Evolutionary conservation across 176 grass and related monocot genomes (phyloP).

Genomic region (Elymus sibiricus): DNA sequence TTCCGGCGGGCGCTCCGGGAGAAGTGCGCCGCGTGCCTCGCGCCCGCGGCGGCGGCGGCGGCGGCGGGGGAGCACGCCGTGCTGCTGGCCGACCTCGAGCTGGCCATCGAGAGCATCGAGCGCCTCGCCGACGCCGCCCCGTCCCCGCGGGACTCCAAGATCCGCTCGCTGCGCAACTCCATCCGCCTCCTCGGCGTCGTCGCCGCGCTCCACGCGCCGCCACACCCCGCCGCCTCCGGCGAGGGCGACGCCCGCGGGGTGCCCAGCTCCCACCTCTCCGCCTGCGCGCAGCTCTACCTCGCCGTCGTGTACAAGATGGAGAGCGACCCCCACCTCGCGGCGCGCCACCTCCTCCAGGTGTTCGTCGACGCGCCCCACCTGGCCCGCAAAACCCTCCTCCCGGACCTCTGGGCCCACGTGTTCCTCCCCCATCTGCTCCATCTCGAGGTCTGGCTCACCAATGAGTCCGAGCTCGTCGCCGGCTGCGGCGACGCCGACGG

Average conservation of each 20-base stretch:
- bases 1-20: slow-evolving; percentile 62
- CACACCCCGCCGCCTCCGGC: background rate
- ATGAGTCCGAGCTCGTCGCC: slow-evolving; percentile 50
- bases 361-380: slow-evolving; percentile 81
- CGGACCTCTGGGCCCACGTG: slow-evolving; percentile 94
- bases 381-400: slow-evolving; percentile 69
- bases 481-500: slow-evolving; percentile 28
- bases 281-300: slow-evolving; percentile 91
- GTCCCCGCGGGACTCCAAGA: slow-evolving; percentile 58
- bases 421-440: slow-evolving; percentile 93
- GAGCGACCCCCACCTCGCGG: slow-evolving; percentile 64
- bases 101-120: slow-evolving; percentile 85
- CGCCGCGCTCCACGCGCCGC: slow-evolving; percentile 57
- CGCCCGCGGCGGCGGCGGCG: slow-evolving; percentile 14
- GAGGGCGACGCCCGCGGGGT: slow-evolving; percentile 48
- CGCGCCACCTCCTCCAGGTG: slow-evolving; percentile 86
- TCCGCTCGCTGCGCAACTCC: slow-evolving; percentile 86
- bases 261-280: slow-evolving; percentile 72
- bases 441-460: slow-evolving; percentile 85
- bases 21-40: slow-evolving; percentile 61
- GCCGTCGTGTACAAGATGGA: slow-evolving; percentile 87
- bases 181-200: slow-evolving; percentile 88
- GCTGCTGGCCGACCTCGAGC: slow-evolving; percentile 86
- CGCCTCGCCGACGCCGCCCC: slow-evolving; percentile 50
- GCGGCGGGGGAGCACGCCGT: slow-evolving; percentile 39